phyloP scores from a whole-genome alignment of 306 rosid species.

The Inga leiocalycina region DNA sequence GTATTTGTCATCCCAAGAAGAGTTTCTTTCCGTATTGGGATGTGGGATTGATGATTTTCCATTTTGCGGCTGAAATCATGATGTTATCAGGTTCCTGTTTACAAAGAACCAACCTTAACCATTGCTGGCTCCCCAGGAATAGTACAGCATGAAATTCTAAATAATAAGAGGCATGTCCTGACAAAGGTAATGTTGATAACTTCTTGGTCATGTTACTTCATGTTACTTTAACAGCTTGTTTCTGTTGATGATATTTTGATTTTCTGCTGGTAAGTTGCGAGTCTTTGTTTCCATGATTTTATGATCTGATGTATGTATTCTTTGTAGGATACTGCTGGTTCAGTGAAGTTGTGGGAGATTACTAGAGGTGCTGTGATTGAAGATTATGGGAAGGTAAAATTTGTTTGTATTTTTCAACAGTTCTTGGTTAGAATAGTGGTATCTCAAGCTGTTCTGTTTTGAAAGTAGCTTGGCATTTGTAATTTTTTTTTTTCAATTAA shows the following conservation, averaged over 20 bases:
- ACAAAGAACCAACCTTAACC: slow-evolving; percentile 77
- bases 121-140: slow-evolving; percentile 89
- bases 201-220: slow-evolving; percentile 24
- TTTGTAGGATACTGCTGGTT: slow-evolving; percentile 83
- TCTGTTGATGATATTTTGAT: slow-evolving; percentile 13
- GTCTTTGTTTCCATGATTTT: slow-evolving; percentile 19
- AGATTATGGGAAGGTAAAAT: slow-evolving; percentile 89
- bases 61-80: slow-evolving; percentile 30
- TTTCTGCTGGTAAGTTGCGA: slow-evolving; percentile 21
- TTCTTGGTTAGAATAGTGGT: slow-evolving; percentile 28
- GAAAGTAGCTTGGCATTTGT: slow-evolving; percentile 1
- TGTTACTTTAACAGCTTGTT: slow-evolving; percentile 20
- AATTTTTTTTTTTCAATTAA: slow-evolving; percentile 14
- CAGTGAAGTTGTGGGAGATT: slow-evolving; percentile 98
- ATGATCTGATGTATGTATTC: slow-evolving; percentile 32
- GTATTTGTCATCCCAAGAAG: slow-evolving; percentile 26
- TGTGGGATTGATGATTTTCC: slow-evolving; percentile 32
- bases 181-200: slow-evolving; percentile 71
- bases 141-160: slow-evolving; percentile 91
- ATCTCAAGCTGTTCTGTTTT: slow-evolving; percentile 28
- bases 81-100: slow-evolving; percentile 74
- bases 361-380: slow-evolving; percentile 84
- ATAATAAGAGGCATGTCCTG: slow-evolving; percentile 92
- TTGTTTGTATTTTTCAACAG: slow-evolving; percentile 26
- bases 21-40: slow-evolving; percentile 29